A percentile compares a stretch with the other conserved stretches of the same genome.
phyloP scores from a whole-genome alignment of 2,329 filamentous ascomycete genomes.

The Ophiocordyceps robertsii region DNA sequence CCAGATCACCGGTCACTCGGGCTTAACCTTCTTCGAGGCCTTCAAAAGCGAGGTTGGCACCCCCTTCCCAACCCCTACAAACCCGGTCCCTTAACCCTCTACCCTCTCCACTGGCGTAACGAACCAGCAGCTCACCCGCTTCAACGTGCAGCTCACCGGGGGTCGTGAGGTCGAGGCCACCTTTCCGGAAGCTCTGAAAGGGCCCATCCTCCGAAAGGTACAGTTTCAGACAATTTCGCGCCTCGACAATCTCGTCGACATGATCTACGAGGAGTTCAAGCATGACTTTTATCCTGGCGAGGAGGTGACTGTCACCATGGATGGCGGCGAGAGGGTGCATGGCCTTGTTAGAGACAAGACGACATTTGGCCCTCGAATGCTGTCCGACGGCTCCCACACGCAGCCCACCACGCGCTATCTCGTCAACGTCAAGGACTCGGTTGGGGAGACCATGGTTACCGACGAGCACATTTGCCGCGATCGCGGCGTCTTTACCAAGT shows the following conservation, averaged over 20 bases:
- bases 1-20: constrained; percentile 87
- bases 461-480: constrained; percentile 75
- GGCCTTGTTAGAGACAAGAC: constrained; percentile 79
- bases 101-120: background rate
- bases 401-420: constrained; percentile 68
- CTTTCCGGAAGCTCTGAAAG: constrained; percentile 84
- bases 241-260: constrained; percentile 67
- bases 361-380: constrained; percentile 46
- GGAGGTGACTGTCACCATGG: constrained; percentile 58
- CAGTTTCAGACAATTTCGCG: constrained; percentile 83
- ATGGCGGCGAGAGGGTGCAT: constrained; percentile 54
- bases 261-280: constrained; percentile 67
- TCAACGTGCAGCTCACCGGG: constrained; percentile 48
- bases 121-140: background rate
- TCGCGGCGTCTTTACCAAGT: constrained; percentile 86
- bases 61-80: background rate
- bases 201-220: constrained; percentile 77
- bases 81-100: background rate
- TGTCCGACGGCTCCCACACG: constrained; percentile 56
- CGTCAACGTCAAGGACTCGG: constrained; percentile 57
- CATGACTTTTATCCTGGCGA: constrained; percentile 86
- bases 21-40: constrained; percentile 84
- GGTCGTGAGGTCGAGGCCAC: constrained; percentile 81
- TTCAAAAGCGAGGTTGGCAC: constrained; percentile 72
- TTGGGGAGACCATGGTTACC: constrained; percentile 65